These are phyloP conservation scores for Eucalyptus microcorys DNA, from an alignment of 345 rosid species.

Conservation along the genomic window DNA sequence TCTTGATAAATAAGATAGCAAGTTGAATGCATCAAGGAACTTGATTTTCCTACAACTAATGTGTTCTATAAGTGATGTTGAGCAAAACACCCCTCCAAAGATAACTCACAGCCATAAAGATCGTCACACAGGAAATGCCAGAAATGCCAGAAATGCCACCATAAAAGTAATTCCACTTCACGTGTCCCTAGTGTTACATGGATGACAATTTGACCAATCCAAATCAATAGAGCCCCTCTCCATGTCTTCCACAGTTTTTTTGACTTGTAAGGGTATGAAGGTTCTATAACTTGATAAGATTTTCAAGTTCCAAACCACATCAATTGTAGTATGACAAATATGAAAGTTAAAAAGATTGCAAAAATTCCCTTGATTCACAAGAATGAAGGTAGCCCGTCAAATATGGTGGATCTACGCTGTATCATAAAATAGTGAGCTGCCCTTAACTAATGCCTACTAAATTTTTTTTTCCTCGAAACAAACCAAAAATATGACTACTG, in stretches of 20 bases:
- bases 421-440: background rate
- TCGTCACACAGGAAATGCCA: background rate
- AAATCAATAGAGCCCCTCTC: background rate
- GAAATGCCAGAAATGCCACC: background rate
- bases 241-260: background rate
- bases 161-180: background rate
- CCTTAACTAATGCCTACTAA: background rate
- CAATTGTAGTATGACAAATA: background rate
- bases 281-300: background rate
- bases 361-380: background rate
- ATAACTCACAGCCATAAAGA: background rate
- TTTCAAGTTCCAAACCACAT: background rate
- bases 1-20: background rate
- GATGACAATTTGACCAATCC: background rate
- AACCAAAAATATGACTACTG: background rate
- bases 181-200: background rate
- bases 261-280: background rate
- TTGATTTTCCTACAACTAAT: background rate
- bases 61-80: background rate
- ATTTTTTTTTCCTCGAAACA: background rate
- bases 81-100: background rate
- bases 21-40: background rate
- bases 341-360: background rate
- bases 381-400: background rate
- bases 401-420: background rate